Conservation (phyloP, 1,284 basidiomycete species). For the Fistulinella cinereoalba region DNA sequence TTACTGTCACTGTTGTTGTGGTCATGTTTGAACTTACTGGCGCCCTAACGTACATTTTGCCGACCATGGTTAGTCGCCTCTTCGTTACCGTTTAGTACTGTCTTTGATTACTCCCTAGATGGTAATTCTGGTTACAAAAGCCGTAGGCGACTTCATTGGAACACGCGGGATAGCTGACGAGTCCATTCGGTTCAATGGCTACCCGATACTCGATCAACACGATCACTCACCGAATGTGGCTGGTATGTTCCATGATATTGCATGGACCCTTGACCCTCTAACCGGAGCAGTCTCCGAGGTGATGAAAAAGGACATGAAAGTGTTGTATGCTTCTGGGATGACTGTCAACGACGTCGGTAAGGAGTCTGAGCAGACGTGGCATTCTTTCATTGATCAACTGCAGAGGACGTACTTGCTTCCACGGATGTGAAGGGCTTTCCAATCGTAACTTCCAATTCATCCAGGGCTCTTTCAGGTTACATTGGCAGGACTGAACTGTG, state of each 20-base stretch:
- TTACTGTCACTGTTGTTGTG: conserved; percentile 97
- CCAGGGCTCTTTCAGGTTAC: conserved; percentile 76
- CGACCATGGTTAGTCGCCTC: conserved; percentile 79
- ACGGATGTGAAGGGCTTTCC: conserved; percentile 91
- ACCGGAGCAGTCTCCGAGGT: conserved; percentile 71
- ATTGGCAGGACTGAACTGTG: conserved; percentile 84
- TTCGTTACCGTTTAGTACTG: background rate
- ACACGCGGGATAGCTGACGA: conserved; percentile 95
- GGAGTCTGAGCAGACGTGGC: conserved; percentile 23
- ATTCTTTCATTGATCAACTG: background rate
- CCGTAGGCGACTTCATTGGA: conserved; percentile 94
- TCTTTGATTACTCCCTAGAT: conserved; percentile 55
- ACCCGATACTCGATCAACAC: conserved; percentile 94
- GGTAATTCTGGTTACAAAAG: conserved; percentile 93
- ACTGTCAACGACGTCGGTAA: conserved; percentile 74
- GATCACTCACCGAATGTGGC: conserved; percentile 84
- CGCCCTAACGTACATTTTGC: conserved; percentile 95
- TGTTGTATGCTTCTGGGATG: conserved; percentile 75
- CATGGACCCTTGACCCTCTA: conserved; percentile 6
- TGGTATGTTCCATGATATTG: conserved; percentile 46
- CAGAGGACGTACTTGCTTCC: conserved; percentile 67
- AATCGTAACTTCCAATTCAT: conserved; percentile 59
- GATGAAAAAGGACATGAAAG: conserved; percentile 80
- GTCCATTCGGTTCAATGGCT: conserved; percentile 96
- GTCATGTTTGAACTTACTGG: conserved; percentile 99